phyloP scores from a whole-genome alignment of 129 eudicot species.

The Scalesia atractyloides region DNA sequence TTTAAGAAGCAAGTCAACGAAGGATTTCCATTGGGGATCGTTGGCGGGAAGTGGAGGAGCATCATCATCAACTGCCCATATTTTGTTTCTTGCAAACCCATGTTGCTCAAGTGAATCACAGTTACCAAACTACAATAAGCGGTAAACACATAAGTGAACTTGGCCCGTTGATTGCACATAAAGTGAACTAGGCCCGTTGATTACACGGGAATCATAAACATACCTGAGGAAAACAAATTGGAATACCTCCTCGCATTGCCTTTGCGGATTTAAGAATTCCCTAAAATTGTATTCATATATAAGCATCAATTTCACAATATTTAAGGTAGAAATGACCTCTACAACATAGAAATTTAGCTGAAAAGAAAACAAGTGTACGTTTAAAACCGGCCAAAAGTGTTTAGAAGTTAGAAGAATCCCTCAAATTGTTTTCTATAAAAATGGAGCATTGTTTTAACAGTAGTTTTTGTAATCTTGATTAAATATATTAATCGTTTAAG shows the following conservation, averaged over 20 bases:
- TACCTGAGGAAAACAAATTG: constrained; percentile 96
- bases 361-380: not conserved
- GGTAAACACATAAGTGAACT: constrained; percentile 5
- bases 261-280: constrained; percentile 70
- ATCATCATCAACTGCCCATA: constrained; percentile 69
- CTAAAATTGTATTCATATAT: constrained; percentile 37
- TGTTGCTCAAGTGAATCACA: constrained; percentile 81
- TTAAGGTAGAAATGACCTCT: not conserved
- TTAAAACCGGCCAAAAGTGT: not conserved
- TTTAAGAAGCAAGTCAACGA: constrained; percentile 77
- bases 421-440: too few relatives aligned
- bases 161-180: not conserved
- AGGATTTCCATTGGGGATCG: constrained; percentile 68
- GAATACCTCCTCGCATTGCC: constrained; percentile 90
- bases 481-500: too few relatives aligned
- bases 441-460: too few relatives aligned
- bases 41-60: constrained; percentile 71
- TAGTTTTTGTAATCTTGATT: too few relatives aligned
- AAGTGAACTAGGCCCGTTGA: not conserved
- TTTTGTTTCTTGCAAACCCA: constrained; percentile 82
- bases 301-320: constrained; percentile 2
- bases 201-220: not conserved
- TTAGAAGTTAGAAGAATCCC: not conserved
- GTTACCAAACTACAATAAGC: constrained; percentile 60
- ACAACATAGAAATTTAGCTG: not conserved